Percentiles rank a stretch among this genome's conserved stretches.
phyloP scores from a whole-genome alignment of 768 basidiomycete genomes.

The Mrakia blollopis region DNA sequence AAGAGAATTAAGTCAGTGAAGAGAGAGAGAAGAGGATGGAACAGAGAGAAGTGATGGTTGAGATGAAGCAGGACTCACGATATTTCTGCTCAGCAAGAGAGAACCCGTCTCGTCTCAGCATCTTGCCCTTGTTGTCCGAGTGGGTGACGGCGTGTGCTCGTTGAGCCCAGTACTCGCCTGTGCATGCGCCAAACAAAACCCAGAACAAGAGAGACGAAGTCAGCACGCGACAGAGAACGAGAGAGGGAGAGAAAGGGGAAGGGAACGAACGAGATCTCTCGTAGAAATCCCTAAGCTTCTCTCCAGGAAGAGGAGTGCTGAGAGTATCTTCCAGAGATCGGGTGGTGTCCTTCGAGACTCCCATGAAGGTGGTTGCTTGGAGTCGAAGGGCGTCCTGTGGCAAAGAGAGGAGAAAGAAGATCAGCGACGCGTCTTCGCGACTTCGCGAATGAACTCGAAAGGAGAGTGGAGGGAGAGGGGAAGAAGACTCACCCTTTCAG shows the following conservation, averaged over 20 bases:
- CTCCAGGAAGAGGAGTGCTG: conserved; percentile 77
- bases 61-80: too few species aligned
- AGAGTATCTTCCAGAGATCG: conserved; percentile 65
- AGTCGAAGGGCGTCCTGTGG: conserved; percentile 47
- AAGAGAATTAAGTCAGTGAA: background rate
- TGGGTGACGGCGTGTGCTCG: conserved; percentile 56
- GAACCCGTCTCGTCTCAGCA: conserved; percentile 72
- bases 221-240: background rate
- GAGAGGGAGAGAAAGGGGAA: background rate
- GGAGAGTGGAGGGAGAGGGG: background rate
- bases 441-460: background rate
- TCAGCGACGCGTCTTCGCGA: background rate
- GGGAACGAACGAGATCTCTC: conserved; percentile 62
- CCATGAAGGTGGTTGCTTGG: conserved; percentile 57
- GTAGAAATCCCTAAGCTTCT: conserved; percentile 77
- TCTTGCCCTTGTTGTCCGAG: conserved; percentile 64
- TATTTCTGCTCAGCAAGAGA: conserved; percentile 67
- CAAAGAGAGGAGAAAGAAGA: too few species aligned
- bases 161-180: conserved; percentile 75
- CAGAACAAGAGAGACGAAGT: background rate
- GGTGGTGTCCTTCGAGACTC: conserved; percentile 50
- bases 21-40: background rate
- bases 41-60: too few species aligned
- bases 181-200: background rate
- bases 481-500: conserved; percentile 17